phyloP scores from a whole-genome alignment of 805 yeast genomes.

The Yamadazyma sp. region DNA sequence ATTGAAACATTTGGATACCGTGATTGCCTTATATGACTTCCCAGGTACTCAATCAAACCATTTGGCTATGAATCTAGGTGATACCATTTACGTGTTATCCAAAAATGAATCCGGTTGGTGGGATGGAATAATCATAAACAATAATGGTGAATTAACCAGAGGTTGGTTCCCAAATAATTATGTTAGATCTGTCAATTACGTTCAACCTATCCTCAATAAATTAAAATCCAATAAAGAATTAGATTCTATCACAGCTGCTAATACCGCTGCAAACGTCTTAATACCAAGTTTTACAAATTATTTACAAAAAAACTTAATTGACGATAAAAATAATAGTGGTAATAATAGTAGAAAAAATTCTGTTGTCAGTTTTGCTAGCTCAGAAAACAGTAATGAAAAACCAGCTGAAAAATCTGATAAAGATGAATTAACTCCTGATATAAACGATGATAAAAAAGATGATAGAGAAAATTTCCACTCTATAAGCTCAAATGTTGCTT shows the following conservation, averaged over 20 bases:
- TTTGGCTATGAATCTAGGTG: conserved; percentile 59
- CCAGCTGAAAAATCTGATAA: not conserved
- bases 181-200: conserved; percentile 46
- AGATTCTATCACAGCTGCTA: conserved; percentile 43
- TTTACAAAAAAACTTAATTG: conserved; percentile 34
- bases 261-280: conserved; percentile 44
- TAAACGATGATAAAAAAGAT: not conserved
- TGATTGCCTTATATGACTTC: conserved; percentile 55
- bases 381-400: conserved; percentile 20
- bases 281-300: conserved; percentile 39
- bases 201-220: conserved; percentile 38
- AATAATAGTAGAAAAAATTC: conserved; percentile 45
- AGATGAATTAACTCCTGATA: too few relatives aligned
- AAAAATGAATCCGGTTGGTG: conserved; percentile 77
- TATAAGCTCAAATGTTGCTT: conserved; percentile 6
- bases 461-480: conserved; percentile 6
- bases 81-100: conserved; percentile 63
- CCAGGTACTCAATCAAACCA: conserved; percentile 51
- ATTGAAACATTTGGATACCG: conserved; percentile 50
- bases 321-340: conserved; percentile 29
- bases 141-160: conserved; percentile 43
- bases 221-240: conserved; percentile 38
- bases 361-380: conserved; percentile 48
- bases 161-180: conserved; percentile 86
- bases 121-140: conserved; percentile 62